Conservation (phyloP, 1,139 yeast genomes). For the Yarrowia galli region DNA sequence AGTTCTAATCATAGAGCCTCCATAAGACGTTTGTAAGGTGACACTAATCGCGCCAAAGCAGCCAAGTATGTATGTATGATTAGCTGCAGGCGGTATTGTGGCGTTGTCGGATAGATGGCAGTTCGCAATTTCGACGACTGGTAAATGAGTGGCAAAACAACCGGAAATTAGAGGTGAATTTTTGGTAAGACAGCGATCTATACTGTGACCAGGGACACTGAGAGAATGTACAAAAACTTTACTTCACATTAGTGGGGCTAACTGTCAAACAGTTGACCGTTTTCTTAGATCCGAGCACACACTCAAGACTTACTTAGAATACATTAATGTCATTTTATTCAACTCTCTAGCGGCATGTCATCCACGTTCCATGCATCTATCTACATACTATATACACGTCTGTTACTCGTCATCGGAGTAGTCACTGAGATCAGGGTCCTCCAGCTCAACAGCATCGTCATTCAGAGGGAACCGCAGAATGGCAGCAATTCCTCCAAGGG, state of each 20-base stretch:
- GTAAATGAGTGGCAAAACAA: background rate
- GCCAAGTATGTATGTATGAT: too few species aligned
- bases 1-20: too few species aligned
- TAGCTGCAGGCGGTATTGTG: background rate
- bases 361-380: background rate
- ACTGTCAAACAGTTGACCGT: too few species aligned
- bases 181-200: too few species aligned
- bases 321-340: background rate
- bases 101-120: background rate
- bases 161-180: background rate
- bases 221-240: too few species aligned
- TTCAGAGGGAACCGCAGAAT: conserved; percentile 75
- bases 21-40: background rate
- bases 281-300: too few species aligned
- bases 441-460: conserved; percentile 62
- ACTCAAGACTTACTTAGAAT: too few species aligned
- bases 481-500: conserved; percentile 88
- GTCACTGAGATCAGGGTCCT: conserved; percentile 64
- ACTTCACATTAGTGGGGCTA: too few species aligned
- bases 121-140: background rate
- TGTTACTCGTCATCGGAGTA: conserved; percentile 39
- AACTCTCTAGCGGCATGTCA: background rate
- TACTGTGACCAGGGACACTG: too few species aligned
- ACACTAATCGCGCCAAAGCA: too few species aligned
- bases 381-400: background rate